Evolutionary conservation across 2,329 filamentous ascomycete species (phyloP).

Genomic region (Leptographium wingfieldii): DNA sequence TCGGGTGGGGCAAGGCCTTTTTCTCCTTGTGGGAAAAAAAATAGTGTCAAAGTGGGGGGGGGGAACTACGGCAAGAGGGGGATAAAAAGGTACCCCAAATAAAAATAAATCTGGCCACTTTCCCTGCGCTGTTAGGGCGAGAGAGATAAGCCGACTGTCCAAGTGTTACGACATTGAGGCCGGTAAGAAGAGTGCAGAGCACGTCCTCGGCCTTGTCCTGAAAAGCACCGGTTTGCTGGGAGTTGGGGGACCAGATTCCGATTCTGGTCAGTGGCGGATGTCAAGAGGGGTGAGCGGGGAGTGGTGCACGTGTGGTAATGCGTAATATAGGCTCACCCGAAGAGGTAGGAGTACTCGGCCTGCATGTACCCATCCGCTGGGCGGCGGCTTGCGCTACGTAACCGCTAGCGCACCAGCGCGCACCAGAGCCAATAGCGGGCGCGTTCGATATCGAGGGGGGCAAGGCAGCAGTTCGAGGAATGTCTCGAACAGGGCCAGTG

Average conservation of each 20-base stretch:
- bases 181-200: background rate
- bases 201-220: background rate
- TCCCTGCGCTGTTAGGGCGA: background rate
- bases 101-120: constrained; percentile 2
- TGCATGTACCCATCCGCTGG: constrained; percentile 1
- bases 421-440: background rate
- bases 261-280: background rate
- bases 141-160: background rate
- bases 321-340: background rate
- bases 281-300: background rate
- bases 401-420: background rate
- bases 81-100: background rate
- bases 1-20: constrained; percentile 1
- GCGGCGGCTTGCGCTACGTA: background rate
- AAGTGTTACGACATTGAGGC: background rate
- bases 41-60: constrained; percentile 10
- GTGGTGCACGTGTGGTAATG: background rate
- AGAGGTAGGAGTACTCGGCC: background rate
- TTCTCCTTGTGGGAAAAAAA: constrained; percentile 8
- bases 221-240: background rate
- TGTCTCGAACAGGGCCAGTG: background rate
- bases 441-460: constrained; percentile 1
- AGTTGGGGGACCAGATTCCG: background rate
- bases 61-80: constrained; percentile 2
- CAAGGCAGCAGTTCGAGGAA: background rate